Conservation (phyloP, 768 basidiomycete genomes). For the Boletus pseudopeckii region DNA sequence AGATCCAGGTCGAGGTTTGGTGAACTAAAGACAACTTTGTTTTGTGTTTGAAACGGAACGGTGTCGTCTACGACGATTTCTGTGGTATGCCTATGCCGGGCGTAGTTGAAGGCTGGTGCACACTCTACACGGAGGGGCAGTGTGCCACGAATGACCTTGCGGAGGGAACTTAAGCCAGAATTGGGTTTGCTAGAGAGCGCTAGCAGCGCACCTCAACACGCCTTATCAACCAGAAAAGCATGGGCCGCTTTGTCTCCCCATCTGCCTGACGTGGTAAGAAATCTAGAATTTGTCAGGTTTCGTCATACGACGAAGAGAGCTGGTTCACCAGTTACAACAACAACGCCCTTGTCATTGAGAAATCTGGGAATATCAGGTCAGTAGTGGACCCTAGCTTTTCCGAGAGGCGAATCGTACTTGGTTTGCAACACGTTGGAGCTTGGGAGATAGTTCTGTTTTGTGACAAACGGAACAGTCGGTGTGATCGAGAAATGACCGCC, state of each 20-base stretch:
- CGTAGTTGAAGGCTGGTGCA: conserved; percentile 96
- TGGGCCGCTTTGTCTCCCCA: conserved; percentile 47
- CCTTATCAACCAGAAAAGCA: conserved; percentile 82
- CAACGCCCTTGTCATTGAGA: conserved; percentile 85
- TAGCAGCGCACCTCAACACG: conserved; percentile 57
- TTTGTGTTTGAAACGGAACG: conserved; percentile 37
- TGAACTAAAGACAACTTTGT: conserved; percentile 64
- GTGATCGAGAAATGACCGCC: conserved; percentile 91
- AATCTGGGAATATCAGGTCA: conserved; percentile 42
- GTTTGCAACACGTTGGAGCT: conserved; percentile 85
- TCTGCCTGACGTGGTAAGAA: conserved; percentile 67
- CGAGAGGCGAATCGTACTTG: conserved; percentile 40
- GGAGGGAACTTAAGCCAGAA: not conserved
- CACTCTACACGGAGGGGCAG: conserved; percentile 84
- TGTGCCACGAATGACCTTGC: conserved; percentile 74
- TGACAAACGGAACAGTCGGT: conserved; percentile 64
- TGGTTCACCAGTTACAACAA: conserved; percentile 66
- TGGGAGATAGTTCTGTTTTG: conserved; percentile 81
- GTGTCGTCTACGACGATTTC: conserved; percentile 50
- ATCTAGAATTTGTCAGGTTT: conserved; percentile 42
- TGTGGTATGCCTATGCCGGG: conserved; percentile 69
- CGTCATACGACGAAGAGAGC: not conserved
- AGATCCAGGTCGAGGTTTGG: conserved; percentile 64
- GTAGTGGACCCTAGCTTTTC: not conserved
- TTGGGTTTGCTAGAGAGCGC: not conserved